Evolutionary conservation across 805 yeast species (phyloP).

Genomic region (Huiozyma sinensis): DNA sequence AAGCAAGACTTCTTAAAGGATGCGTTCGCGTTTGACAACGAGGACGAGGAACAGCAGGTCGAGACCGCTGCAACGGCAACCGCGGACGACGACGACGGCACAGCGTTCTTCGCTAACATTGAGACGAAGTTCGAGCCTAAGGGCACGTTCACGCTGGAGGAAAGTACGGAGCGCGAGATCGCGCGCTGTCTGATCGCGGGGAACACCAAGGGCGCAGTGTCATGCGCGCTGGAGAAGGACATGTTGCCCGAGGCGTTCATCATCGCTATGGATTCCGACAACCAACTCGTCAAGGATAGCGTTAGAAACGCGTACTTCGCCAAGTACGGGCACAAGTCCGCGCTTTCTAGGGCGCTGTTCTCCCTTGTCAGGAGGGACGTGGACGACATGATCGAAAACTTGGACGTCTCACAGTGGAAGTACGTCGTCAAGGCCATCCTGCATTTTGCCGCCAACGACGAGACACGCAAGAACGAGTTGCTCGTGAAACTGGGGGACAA

Average conservation of each 20-base stretch:
- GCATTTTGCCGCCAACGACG: slow-evolving; percentile 38
- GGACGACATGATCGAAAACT: slow-evolving; percentile 65
- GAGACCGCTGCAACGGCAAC: slow-evolving; percentile 1
- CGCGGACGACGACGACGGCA: slow-evolving; percentile 20
- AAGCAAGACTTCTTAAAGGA: slow-evolving; percentile 40
- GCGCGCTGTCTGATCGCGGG: slow-evolving; percentile 48
- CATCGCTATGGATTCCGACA: slow-evolving; percentile 60
- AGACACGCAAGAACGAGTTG: slow-evolving; percentile 40
- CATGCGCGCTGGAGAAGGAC: slow-evolving; percentile 50
- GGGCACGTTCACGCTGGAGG: slow-evolving; percentile 41
- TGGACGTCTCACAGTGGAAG: slow-evolving; percentile 74
- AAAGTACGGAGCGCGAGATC: slow-evolving; percentile 36
- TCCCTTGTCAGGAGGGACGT: slow-evolving; percentile 45
- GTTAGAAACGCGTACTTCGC: slow-evolving; percentile 65
- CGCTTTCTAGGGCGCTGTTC: slow-evolving; percentile 66
- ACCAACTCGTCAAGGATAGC: slow-evolving; percentile 44
- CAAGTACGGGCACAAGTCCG: slow-evolving; percentile 36
- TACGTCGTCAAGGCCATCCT: slow-evolving; percentile 62
- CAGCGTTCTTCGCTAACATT: slow-evolving; percentile 30
- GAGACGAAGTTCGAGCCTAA: slow-evolving; percentile 35
- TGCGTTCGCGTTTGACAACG: slow-evolving; percentile 31
- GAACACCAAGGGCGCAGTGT: slow-evolving; percentile 56
- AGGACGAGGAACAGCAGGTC: slow-evolving; percentile 10
- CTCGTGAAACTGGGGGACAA: slow-evolving; percentile 71
- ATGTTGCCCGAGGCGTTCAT: slow-evolving; percentile 70